Conservation (phyloP, 2,329 filamentous ascomycete genomes). For the Colletotrichum sp. region DNA sequence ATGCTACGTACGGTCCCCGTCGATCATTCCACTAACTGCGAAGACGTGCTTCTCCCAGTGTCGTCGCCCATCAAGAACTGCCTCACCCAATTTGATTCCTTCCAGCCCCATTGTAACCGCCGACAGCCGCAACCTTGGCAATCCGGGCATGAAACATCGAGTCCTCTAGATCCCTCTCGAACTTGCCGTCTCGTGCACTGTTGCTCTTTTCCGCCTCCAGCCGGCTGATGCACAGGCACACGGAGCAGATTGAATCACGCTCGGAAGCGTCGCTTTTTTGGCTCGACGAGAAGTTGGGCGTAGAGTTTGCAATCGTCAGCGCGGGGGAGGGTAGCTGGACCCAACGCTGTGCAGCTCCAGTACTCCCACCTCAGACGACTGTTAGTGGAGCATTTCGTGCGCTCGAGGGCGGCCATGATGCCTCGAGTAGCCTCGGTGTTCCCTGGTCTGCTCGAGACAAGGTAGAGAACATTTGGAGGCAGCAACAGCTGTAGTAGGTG, state of each 20-base stretch:
- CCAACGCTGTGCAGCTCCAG: neutral
- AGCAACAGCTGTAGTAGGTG: neutral
- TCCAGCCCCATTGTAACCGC: neutral
- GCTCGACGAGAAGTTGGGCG: neutral
- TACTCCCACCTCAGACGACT: neutral
- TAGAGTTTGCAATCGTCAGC: neutral
- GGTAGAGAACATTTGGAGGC: neutral
- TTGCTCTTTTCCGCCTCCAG: neutral
- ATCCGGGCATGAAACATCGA: neutral
- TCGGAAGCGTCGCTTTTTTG: neutral
- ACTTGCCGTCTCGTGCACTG: neutral
- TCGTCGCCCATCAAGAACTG: neutral
- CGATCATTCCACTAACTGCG: neutral
- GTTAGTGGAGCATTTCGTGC: neutral
- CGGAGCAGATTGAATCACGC: neutral
- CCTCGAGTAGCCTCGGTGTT: neutral
- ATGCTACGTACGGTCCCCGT: too few species aligned
- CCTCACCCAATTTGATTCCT: neutral
- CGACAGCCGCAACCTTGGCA: neutral
- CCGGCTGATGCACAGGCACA: neutral
- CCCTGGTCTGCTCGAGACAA: neutral
- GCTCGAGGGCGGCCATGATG: neutral
- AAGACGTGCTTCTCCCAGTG: neutral
- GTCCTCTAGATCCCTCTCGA: neutral
- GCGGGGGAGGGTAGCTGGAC: neutral